These are phyloP conservation scores for Symbiotaphrina buchneri DNA, from an alignment of 495 filamentous ascomycete genomes.

Conservation along the genomic window DNA sequence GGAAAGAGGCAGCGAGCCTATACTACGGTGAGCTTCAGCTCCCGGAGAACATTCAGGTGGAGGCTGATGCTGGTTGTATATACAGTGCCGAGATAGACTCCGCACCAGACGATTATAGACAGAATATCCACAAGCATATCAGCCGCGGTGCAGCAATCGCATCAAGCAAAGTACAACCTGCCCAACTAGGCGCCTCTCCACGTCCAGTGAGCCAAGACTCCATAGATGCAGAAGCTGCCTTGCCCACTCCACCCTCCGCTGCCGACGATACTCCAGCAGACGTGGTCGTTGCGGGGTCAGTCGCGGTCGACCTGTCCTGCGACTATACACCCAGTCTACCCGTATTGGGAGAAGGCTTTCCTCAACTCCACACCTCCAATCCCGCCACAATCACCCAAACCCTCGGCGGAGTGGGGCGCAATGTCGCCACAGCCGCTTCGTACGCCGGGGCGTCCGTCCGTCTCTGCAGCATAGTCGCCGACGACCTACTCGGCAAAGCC, in stretches of 20 bases:
- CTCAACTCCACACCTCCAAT: constrained; percentile 64
- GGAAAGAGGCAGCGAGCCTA: constrained; percentile 23
- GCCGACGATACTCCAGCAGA: constrained; percentile 20
- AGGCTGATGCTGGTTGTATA: too few relatives aligned
- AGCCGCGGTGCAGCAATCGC: too few relatives aligned
- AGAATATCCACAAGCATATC: too few relatives aligned
- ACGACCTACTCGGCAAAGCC: constrained; percentile 55
- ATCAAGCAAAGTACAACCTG: too few relatives aligned
- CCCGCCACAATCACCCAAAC: constrained; percentile 56
- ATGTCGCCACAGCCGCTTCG: constrained; percentile 65
- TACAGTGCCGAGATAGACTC: too few relatives aligned
- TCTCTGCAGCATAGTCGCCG: constrained; percentile 55
- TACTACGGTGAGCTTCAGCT: too few relatives aligned
- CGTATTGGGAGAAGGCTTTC: constrained; percentile 14
- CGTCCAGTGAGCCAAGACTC: too few relatives aligned
- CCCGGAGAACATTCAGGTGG: too few relatives aligned
- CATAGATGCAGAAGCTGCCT: too few relatives aligned
- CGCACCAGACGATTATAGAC: too few relatives aligned
- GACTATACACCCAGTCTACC: constrained; percentile 31
- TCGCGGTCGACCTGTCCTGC: constrained; percentile 76
- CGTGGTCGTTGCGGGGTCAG: constrained; percentile 70
- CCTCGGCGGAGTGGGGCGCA: constrained; percentile 86
- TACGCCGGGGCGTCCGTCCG: constrained; percentile 29
- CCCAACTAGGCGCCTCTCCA: too few relatives aligned
- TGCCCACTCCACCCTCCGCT: too few relatives aligned